Evolutionary conservation across 345 rosid species (phyloP).

Genomic region (Nephelium lappaceum): DNA sequence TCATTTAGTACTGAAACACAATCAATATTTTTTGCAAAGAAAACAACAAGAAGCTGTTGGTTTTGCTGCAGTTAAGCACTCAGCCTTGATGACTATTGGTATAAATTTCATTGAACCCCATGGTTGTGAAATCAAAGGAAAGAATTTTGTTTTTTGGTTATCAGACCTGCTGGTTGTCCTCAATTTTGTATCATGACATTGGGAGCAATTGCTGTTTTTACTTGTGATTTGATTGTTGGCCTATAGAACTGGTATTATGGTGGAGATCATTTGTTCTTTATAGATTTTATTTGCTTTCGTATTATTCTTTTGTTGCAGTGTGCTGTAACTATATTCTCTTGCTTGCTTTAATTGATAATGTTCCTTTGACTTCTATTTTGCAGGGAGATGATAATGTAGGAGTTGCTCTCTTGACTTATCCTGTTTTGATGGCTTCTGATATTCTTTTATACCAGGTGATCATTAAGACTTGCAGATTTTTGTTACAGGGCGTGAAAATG

Average conservation of each 20-base stretch:
- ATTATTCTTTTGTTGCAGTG: neutral
- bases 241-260: neutral
- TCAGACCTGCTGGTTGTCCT: neutral
- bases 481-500: neutral
- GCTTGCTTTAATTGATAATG: conserved; percentile 11
- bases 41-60: neutral
- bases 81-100: neutral
- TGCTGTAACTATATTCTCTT: neutral
- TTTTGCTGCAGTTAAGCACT: neutral
- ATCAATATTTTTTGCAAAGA: neutral
- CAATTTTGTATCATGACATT: neutral
- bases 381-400: conserved; percentile 91
- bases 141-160: conserved; percentile 2
- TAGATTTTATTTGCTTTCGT: conserved; percentile 11
- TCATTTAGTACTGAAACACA: neutral
- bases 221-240: neutral
- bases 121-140: neutral
- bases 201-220: neutral
- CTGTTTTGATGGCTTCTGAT: conserved; percentile 89
- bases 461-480: conserved; percentile 21
- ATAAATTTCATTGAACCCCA: neutral
- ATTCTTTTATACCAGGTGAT: conserved; percentile 89
- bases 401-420: conserved; percentile 81
- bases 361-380: conserved; percentile 25
- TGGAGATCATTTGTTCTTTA: neutral